phyloP scores from a whole-genome alignment of 2,329 filamentous ascomycete genomes.

The Alternaria novae-zelandiae region DNA sequence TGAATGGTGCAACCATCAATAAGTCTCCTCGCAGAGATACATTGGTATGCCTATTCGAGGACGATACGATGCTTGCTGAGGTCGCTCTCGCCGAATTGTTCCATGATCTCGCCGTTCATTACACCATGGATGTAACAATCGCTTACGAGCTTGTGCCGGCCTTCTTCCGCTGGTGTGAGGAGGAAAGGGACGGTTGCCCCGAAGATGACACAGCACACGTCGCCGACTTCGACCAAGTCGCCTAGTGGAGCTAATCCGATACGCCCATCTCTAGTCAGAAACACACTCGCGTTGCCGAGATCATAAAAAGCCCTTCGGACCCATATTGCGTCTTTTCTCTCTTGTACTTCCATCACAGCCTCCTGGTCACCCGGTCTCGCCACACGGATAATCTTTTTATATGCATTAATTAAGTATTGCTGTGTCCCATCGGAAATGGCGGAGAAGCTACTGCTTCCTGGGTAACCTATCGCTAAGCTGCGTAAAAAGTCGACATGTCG shows the following conservation, averaged over 20 bases:
- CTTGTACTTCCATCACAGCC: too few relatives aligned
- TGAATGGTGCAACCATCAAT: too few relatives aligned
- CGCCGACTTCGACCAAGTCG: background rate
- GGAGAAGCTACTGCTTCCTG: fast-evolving
- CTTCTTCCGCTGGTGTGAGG: background rate
- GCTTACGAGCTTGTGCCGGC: background rate
- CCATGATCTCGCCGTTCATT: background rate
- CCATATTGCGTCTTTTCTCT: too few relatives aligned
- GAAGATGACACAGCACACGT: background rate
- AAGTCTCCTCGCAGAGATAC: background rate
- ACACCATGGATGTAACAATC: background rate
- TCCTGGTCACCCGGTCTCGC: background rate
- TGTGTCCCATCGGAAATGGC: background rate
- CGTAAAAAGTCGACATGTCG: background rate
- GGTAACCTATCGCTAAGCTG: fast-evolving
- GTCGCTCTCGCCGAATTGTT: fast-evolving
- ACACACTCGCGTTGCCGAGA: background rate
- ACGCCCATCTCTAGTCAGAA: background rate
- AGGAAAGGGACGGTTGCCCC: background rate
- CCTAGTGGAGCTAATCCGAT: background rate
- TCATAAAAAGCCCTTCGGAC: too few relatives aligned
- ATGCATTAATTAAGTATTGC: fast-evolving
- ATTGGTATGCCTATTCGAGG: fast-evolving
- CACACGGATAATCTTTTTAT: background rate
- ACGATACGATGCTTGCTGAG: background rate